Base-by-base conservation (phyloP, 192 early-diverging fungal genomes). In the Backusella sp. region DNA sequence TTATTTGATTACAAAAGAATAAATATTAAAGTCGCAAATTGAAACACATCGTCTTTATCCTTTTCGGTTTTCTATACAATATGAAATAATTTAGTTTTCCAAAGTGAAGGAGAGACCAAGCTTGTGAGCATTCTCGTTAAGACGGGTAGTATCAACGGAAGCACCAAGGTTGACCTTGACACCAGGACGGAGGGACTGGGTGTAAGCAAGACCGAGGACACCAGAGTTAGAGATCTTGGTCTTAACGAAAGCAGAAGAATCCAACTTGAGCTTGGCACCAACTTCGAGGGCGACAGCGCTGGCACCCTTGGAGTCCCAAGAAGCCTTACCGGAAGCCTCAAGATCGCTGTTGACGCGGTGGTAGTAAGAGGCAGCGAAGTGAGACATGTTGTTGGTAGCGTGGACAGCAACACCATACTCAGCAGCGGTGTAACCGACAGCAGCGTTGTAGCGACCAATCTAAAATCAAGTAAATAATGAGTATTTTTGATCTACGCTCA, bases 111-210 rank as follows among this genome's bases (percentile, higher is more conserved):
- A 89, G 71, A 97, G 85, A 79, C 98, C 98, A 84, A 99, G 89
- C 88, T 95, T 95, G 92, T 98, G 96, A 74, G 92, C 91, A 86
- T 97, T 94, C 86, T 98, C 95, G 85, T 93, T 86, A 52, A 98
- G 84, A 82, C 95, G 92, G 68, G 94, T 93, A 78, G 97, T 98
- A 83, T 99, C 97, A 83, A 99, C 93, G 79, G 90, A 86, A 86
- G 96, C 97, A 80, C 93, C 98, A 41, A 98, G 81, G 62, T 93
- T 91, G 65, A 99, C 85, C 91, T 97, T 99, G 83, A 98, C 92
- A 66, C 98, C 98, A 73, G 89, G 92, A 77, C 96, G 93, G 72
- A 99, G 89, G 62, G 87, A 79, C 88, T 99, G 96, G 59, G 96
- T 96, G 88, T 96, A 99, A 15, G 95, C 94, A 73, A 99, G 90